Evolutionary conservation across 2,329 filamentous ascomycete genomes (phyloP).

Genomic region (Colletotrichum gigasporum): DNA sequence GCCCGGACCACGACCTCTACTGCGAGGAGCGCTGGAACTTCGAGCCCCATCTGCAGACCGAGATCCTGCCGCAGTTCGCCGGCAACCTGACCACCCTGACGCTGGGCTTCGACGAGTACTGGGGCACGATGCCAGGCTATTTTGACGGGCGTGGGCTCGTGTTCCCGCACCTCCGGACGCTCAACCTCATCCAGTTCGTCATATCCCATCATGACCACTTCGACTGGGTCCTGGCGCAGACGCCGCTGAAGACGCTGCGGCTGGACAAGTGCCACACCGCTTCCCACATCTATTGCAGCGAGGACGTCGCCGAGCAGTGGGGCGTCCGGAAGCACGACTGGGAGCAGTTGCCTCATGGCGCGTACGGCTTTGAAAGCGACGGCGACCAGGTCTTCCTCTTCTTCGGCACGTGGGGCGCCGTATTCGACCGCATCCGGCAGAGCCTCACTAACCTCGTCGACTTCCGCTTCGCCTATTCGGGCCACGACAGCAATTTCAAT

Average conservation of each 20-base stretch:
- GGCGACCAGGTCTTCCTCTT: conserved; percentile 10
- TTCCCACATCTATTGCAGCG: conserved; percentile 6
- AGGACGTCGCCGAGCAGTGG: neutral
- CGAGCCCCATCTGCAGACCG: conserved; percentile 35
- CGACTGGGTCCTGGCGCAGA: conserved; percentile 36
- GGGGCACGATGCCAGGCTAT: conserved; percentile 34
- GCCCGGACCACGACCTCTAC: conserved; percentile 30
- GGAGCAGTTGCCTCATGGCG: conserved; percentile 2
- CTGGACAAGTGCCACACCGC: conserved; percentile 31
- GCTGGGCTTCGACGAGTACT: conserved; percentile 29
- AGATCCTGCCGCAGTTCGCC: conserved; percentile 27
- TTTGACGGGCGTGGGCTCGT: conserved; percentile 34
- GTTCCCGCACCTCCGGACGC: conserved; percentile 33
- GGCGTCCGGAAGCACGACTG: conserved; percentile 18
- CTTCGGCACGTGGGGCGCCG: conserved; percentile 33
- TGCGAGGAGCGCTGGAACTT: conserved; percentile 31
- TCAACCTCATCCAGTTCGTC: conserved; percentile 27
- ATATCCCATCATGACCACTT: conserved; percentile 36
- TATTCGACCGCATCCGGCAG: conserved; percentile 34
- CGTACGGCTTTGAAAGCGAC: neutral
- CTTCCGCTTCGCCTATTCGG: conserved; percentile 22
- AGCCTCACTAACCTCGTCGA: conserved; percentile 29
- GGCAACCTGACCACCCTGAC: conserved; percentile 35
- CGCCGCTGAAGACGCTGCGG: conserved; percentile 11
- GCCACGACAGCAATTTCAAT: neutral